These are phyloP conservation scores for Penicillium sp. DNA, from an alignment of 2,329 filamentous ascomycete genomes.

Conservation along the genomic window DNA sequence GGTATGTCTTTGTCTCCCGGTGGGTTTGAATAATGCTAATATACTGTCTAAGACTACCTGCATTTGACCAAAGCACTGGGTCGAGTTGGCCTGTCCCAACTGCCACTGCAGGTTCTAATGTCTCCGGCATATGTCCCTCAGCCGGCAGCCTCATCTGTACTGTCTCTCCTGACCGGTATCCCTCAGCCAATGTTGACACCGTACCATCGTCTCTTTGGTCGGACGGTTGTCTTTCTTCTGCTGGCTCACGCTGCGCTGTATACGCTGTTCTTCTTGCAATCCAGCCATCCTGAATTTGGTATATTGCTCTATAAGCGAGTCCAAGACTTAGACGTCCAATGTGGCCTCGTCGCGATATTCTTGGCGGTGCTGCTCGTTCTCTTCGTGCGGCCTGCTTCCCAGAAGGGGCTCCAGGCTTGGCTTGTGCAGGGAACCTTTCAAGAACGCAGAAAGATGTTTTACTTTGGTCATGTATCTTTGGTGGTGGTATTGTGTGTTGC, in stretches of 20 bases:
- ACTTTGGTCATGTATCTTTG: conserved; percentile 54
- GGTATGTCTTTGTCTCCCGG: conserved; percentile 40
- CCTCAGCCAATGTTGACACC: conserved; percentile 56
- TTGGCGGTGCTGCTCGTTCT: conserved; percentile 49
- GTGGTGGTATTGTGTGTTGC: conserved; percentile 49
- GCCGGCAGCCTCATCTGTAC: conserved; percentile 46
- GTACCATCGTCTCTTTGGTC: conserved; percentile 58
- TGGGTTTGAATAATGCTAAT: too few species aligned
- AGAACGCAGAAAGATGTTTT: conserved; percentile 50
- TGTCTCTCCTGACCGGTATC: conserved; percentile 52
- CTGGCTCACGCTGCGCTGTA: conserved; percentile 55
- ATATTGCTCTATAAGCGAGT: conserved; percentile 53
- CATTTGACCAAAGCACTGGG: conserved; percentile 63
- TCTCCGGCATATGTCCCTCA: conserved; percentile 43
- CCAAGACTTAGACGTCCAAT: conserved; percentile 56
- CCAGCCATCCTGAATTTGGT: conserved; percentile 36
- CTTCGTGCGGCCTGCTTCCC: conserved; percentile 41
- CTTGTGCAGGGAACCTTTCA: conserved; percentile 18
- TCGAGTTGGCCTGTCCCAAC: conserved; percentile 57
- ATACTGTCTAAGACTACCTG: too few species aligned
- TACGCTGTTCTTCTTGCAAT: conserved; percentile 55
- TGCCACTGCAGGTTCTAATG: conserved; percentile 60
- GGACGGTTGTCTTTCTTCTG: conserved; percentile 53
- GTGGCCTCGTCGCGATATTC: conserved; percentile 51
- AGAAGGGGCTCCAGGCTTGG: conserved; percentile 13